These are phyloP conservation scores for Apiospora malaysiana DNA, from an alignment of 2,329 filamentous ascomycete species.

Conservation along the genomic window DNA sequence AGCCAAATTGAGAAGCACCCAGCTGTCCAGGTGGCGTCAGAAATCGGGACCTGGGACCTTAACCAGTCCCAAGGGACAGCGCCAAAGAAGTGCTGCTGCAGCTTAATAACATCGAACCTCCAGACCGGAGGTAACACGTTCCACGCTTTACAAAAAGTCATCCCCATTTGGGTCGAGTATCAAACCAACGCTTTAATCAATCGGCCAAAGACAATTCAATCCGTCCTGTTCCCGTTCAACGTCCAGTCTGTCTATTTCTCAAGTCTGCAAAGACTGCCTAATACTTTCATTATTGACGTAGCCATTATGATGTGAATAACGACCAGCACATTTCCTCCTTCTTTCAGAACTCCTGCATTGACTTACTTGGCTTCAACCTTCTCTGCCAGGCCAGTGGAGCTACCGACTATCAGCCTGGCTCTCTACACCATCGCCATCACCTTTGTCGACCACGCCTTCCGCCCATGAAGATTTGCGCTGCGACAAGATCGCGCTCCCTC, in stretches of 20 bases:
- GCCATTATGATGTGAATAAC: slow-evolving; percentile 17
- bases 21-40: background rate
- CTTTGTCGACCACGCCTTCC: background rate
- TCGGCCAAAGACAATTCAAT: background rate
- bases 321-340: background rate
- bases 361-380: background rate
- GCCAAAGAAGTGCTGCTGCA: background rate
- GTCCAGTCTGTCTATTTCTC: background rate
- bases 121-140: slow-evolving; percentile 5
- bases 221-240: too few species aligned
- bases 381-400: background rate
- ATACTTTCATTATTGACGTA: slow-evolving; percentile 8
- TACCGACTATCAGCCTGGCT: background rate
- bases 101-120: background rate
- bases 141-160: slow-evolving; percentile 17
- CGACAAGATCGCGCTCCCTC: slow-evolving; percentile 30
- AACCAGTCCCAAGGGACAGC: background rate
- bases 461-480: slow-evolving; percentile 24
- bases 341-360: background rate
- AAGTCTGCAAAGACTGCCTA: background rate
- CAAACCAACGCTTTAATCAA: slow-evolving; percentile 9
- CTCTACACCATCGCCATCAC: background rate
- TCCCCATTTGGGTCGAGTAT: background rate
- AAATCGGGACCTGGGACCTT: background rate
- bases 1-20: slow-evolving; percentile 2